These are phyloP conservation scores for Mariannaea elegans DNA, from an alignment of 2,329 filamentous ascomycete genomes.

Conservation along the genomic window DNA sequence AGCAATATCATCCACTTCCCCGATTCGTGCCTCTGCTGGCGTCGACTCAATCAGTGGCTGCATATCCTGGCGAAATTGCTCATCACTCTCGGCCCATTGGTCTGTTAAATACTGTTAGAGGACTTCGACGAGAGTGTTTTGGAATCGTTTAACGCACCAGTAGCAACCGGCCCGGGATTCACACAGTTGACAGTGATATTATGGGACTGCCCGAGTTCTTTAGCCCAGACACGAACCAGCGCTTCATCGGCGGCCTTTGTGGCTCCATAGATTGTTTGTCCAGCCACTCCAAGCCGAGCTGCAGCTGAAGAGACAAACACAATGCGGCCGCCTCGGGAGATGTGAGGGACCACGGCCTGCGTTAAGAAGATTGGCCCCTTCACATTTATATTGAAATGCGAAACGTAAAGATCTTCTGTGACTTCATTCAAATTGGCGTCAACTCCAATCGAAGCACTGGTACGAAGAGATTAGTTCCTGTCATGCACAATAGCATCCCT, in stretches of 20 bases:
- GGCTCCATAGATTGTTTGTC: constrained; percentile 43
- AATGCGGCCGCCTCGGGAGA: constrained; percentile 43
- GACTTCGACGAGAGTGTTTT: too few relatives aligned
- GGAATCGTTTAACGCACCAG: constrained; percentile 5
- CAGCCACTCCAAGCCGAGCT: constrained; percentile 41
- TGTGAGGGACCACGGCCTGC: constrained; percentile 40
- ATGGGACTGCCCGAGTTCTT: constrained; percentile 42
- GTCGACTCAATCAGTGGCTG: constrained; percentile 43
- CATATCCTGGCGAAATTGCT: constrained; percentile 44
- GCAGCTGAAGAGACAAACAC: constrained; percentile 45
- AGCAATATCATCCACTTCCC: constrained; percentile 43
- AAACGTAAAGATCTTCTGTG: constrained; percentile 20
- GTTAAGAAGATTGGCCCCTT: constrained; percentile 43
- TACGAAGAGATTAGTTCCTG: not conserved
- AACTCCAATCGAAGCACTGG: constrained; percentile 20
- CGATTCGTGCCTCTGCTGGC: constrained; percentile 43
- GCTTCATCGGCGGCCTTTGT: constrained; percentile 47
- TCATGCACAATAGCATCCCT: too few relatives aligned
- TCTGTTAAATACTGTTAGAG: constrained; percentile 23
- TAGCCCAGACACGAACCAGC: constrained; percentile 42
- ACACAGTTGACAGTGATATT: constrained; percentile 44
- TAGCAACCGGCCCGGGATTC: constrained; percentile 43
- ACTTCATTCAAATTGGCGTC: constrained; percentile 27
- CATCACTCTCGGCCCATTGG: constrained; percentile 39
- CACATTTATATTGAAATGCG: constrained; percentile 35